Base-by-base conservation (phyloP, 768 basidiomycete species). In the Lactarius evosmus region DNA sequence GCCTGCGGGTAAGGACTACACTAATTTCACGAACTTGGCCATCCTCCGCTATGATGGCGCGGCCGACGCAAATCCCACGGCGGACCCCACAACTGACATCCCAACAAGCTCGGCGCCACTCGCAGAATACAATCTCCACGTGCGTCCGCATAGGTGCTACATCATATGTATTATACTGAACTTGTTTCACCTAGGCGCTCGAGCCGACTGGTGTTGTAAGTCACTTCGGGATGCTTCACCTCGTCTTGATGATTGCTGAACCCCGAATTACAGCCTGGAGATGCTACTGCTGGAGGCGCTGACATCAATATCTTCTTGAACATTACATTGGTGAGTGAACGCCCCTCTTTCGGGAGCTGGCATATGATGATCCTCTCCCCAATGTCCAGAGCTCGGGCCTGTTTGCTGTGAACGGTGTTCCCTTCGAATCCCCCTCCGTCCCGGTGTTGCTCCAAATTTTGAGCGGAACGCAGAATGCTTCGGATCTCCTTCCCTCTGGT, bases 401-500 rank as follows among this genome's bases (percentile, higher is more conserved):
- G 0, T 64, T 64, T 22, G 55, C 44, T 2, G 69, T 80, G 50
- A 81, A 81, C 59, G 71, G 71, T 17, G 67, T 66, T 54, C 69
- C 74, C 30, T 84, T 74, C 70, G 61, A 67, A 7, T 70, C 77
- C 4, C 84, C 84, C 0, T 74, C 76, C 0, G 73, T 79, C 2
- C 85, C 85, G 0, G 79, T 85, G 17, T 77, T 87, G 19, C 77
- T 86, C 16, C 85, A 87, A 67, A 82, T 86, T 32, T 70, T 87
- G 46, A 84, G 80, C 52, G 85, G 85, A 0, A 78, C 80, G 6
- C 73, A 73, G 38, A 74, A 77, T 29, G 77, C 85, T 0, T 69
- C 75, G 41, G 76, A 82, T 3, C 75, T 87, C 29, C 73, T 86
- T 32, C 86, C 85, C 0, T 29, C 62, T 0, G 84, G 82, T 3